phyloP scores from a whole-genome alignment of 148 eudicot species.

The Polygonum aviculare region DNA sequence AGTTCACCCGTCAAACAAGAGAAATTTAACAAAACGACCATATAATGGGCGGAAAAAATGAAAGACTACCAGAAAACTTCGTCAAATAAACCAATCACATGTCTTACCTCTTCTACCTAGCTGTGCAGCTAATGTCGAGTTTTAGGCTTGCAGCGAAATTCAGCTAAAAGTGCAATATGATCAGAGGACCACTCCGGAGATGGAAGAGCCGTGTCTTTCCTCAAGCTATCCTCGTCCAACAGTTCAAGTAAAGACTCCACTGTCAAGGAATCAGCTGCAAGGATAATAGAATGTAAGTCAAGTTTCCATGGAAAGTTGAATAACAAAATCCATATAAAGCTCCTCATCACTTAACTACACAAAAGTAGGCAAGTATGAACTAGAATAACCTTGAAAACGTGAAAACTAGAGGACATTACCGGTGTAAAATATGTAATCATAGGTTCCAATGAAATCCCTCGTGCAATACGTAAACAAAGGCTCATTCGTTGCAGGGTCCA shows the following conservation, averaged over 20 bases:
- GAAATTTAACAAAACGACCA: not conserved
- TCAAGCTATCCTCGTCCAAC: constrained; percentile 59
- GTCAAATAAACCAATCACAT: not conserved
- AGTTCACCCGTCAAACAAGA: not conserved
- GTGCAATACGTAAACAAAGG: constrained; percentile 66
- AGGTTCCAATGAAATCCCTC: constrained; percentile 48
- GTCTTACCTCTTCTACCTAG: not conserved
- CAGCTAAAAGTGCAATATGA: constrained; percentile 86
- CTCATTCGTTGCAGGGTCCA: constrained; percentile 60
- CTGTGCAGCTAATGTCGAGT: constrained; percentile 43
- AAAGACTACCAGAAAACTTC: not conserved
- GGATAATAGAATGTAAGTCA: not conserved
- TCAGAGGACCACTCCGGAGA: constrained; percentile 90
- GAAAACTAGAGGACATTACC: constrained; percentile 31
- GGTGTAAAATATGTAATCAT: constrained; percentile 85
- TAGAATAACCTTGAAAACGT: not conserved
- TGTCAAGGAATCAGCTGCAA: constrained; percentile 62
- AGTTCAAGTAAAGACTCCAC: constrained; percentile 83
- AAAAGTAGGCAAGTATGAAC: not conserved
- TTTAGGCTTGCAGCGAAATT: constrained; percentile 84
- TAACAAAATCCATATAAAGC: not conserved
- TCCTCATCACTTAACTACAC: not conserved
- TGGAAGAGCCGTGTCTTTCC: constrained; percentile 78
- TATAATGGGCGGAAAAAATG: not conserved
- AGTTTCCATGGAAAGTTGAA: not conserved